Conservation (phyloP, 2,329 filamentous ascomycete genomes). For the Massarina eburnea region DNA sequence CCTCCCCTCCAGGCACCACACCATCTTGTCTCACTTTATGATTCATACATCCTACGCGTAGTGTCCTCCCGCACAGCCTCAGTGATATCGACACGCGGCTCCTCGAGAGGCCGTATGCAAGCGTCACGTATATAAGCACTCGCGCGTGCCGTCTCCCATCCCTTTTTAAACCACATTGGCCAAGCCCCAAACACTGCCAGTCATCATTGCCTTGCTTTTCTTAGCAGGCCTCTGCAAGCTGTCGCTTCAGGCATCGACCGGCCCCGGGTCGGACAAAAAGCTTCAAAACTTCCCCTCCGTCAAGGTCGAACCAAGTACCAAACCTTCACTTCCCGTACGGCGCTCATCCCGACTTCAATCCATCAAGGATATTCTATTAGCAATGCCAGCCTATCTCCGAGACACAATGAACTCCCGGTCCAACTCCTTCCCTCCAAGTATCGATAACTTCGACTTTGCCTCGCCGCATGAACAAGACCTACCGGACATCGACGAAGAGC, state of each 20-base stretch:
- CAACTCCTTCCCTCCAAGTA: conserved; percentile 39
- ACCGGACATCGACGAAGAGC: conserved; percentile 47
- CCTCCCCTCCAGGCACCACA: conserved; percentile 29
- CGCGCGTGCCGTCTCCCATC: conserved; percentile 10
- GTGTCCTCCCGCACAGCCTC: conserved; percentile 29
- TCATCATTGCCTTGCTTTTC: conserved; percentile 18
- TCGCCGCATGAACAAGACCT: conserved; percentile 21
- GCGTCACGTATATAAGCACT: conserved; percentile 34
- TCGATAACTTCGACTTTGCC: conserved; percentile 30
- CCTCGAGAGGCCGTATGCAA: conserved; percentile 26
- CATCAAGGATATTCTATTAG: conserved; percentile 25
- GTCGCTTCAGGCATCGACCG: conserved; percentile 29
- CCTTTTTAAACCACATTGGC: conserved; percentile 17
- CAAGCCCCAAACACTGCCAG: conserved; percentile 18
- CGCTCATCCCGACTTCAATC: conserved; percentile 21
- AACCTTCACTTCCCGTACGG: conserved; percentile 24
- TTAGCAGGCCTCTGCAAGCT: conserved; percentile 18
- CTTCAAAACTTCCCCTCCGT: conserved; percentile 20
- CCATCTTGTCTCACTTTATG: conserved; percentile 30
- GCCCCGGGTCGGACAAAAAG: conserved; percentile 31
- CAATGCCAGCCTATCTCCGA: conserved; percentile 40
- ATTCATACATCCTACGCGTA: conserved; percentile 21
- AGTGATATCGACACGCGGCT: conserved; percentile 31
- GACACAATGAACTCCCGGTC: conserved; percentile 22
- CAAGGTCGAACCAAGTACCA: conserved; percentile 28